Conservation (phyloP, 768 basidiomycete species). For the Leccinum uliginosum region DNA sequence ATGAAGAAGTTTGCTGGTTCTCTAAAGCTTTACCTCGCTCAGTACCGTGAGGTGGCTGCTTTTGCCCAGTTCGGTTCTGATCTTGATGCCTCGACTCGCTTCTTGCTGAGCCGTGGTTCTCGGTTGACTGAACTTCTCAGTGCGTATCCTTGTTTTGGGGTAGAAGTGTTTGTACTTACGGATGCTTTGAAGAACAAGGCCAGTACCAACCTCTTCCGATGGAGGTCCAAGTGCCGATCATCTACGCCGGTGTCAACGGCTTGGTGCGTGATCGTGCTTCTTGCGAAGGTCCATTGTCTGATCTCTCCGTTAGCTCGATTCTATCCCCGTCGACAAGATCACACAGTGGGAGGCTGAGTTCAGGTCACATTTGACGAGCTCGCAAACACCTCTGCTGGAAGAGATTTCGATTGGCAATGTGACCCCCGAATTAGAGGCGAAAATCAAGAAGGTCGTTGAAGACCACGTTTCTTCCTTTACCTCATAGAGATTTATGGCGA, state of each 20-base stretch:
- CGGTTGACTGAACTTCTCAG: constrained; percentile 96
- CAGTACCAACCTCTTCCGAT: constrained; percentile 95
- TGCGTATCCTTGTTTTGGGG: constrained; percentile 31
- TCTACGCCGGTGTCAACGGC: constrained; percentile 99
- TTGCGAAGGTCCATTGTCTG: background rate
- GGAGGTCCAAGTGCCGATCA: constrained; percentile 97
- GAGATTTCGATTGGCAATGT: constrained; percentile 83
- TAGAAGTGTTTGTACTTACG: constrained; percentile 6
- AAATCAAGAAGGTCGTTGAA: constrained; percentile 94
- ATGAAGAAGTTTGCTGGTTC: constrained; percentile 99
- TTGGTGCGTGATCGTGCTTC: constrained; percentile 49
- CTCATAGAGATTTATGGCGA: constrained; percentile 37
- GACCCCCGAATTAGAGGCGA: constrained; percentile 84
- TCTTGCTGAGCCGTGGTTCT: constrained; percentile 96
- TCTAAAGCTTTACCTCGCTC: constrained; percentile 98
- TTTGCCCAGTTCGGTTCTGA: constrained; percentile 99
- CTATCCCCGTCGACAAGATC: constrained; percentile 93
- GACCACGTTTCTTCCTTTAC: constrained; percentile 82
- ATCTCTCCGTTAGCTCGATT: constrained; percentile 61
- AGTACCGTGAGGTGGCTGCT: constrained; percentile 99
- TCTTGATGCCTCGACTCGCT: constrained; percentile 98
- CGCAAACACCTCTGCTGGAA: constrained; percentile 71
- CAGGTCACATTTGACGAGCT: constrained; percentile 77
- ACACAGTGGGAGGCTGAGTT: constrained; percentile 90
- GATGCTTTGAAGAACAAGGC: constrained; percentile 72